phyloP scores from a whole-genome alignment of 257 asterid genomes.

The Oldenlandia corymbosa region DNA sequence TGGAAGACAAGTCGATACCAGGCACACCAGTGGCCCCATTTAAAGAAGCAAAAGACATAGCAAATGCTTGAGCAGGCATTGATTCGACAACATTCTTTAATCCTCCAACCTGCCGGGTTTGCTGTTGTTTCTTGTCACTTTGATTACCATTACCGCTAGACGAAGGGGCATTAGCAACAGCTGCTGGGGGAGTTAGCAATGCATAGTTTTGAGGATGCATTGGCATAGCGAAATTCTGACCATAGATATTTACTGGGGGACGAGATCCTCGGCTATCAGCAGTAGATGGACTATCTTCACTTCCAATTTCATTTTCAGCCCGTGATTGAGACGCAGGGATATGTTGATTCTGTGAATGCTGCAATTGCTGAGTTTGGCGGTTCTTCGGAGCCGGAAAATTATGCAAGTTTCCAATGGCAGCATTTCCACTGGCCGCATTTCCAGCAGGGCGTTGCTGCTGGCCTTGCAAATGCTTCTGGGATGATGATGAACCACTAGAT shows the following conservation, averaged over 20 bases:
- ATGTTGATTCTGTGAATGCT: constrained; percentile 45
- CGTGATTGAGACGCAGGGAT: constrained; percentile 31
- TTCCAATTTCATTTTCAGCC: constrained; percentile 47
- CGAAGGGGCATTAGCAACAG: constrained; percentile 30
- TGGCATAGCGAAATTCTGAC: constrained; percentile 60
- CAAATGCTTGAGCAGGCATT: constrained; percentile 57
- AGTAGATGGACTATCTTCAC: constrained; percentile 57
- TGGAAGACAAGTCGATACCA: constrained; percentile 54
- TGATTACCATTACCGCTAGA: constrained; percentile 33
- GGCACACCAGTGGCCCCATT: constrained; percentile 46
- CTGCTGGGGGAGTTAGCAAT: constrained; percentile 52
- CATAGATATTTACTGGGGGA: constrained; percentile 49
- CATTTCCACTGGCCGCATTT: constrained; percentile 24
- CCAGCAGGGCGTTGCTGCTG: constrained; percentile 55
- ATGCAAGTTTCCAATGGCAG: constrained; percentile 40
- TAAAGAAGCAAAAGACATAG: constrained; percentile 73
- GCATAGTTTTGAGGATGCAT: constrained; percentile 68
- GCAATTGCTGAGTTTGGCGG: constrained; percentile 46
- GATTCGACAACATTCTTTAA: constrained; percentile 50
- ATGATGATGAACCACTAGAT: constrained; percentile 51
- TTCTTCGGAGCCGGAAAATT: constrained; percentile 43
- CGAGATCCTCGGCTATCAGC: constrained; percentile 56
- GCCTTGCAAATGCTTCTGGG: constrained; percentile 65
- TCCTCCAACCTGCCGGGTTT: constrained; percentile 46
- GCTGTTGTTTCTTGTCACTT: constrained; percentile 53